phyloP scores from a whole-genome alignment of 2,329 filamentous ascomycete species.

The Verticillium longisporum region DNA sequence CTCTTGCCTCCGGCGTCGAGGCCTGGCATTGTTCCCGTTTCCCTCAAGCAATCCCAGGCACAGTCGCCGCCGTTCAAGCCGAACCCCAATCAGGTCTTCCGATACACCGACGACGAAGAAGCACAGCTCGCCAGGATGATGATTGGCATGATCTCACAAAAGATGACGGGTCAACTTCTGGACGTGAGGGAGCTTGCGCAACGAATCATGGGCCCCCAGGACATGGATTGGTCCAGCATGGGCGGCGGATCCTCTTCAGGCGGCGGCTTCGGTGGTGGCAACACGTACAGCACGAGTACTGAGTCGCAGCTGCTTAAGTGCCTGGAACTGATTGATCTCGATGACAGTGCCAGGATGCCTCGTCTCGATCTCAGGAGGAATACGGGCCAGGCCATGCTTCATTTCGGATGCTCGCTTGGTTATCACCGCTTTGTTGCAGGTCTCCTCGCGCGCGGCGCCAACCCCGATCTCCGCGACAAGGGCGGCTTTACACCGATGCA shows the following conservation, averaged over 20 bases:
- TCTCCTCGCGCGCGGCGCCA: constrained; percentile 70
- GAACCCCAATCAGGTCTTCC: constrained; percentile 51
- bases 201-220: constrained; percentile 47
- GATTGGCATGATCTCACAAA: constrained; percentile 55
- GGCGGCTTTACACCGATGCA: constrained; percentile 79
- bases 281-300: constrained; percentile 34
- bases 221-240: constrained; percentile 37
- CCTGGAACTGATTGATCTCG: constrained; percentile 72
- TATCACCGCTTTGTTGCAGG: constrained; percentile 70
- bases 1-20: constrained; percentile 64
- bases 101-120: constrained; percentile 67
- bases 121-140: constrained; percentile 63
- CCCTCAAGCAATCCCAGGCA: constrained; percentile 49
- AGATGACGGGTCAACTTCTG: constrained; percentile 56
- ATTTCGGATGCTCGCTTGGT: constrained; percentile 69
- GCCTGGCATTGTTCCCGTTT: constrained; percentile 64
- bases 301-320: constrained; percentile 65
- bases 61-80: constrained; percentile 21
- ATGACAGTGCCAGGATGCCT: constrained; percentile 62
- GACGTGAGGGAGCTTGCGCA: constrained; percentile 56
- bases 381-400: constrained; percentile 75
- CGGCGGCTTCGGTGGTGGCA: constrained; percentile 27
- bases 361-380: constrained; percentile 54
- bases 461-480: constrained; percentile 66
- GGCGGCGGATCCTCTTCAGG: constrained; percentile 25